These are phyloP conservation scores for Pichia norvegensis DNA, from an alignment of 1,139 yeast species.

Conservation along the genomic window DNA sequence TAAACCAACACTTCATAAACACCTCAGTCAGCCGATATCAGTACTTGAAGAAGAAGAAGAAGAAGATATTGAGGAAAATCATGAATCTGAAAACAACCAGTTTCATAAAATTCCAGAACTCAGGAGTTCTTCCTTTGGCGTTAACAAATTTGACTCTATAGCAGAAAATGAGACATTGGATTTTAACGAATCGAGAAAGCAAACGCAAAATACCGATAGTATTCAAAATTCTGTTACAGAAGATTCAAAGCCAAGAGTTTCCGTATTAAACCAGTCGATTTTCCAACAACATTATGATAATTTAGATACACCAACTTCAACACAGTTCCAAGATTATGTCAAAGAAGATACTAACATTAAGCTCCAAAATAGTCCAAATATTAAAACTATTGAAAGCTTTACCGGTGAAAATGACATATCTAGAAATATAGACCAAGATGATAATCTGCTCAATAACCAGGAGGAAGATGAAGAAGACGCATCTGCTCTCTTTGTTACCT, in stretches of 20 bases:
- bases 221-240: neutral
- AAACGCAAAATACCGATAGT: neutral
- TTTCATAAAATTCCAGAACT: neutral
- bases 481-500: slow-evolving; percentile 41
- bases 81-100: neutral
- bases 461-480: slow-evolving; percentile 21
- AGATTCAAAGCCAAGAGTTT: slow-evolving; percentile 15
- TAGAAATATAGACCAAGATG: slow-evolving; percentile 3
- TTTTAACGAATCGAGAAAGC: neutral
- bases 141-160: slow-evolving; percentile 6
- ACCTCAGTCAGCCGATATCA: slow-evolving; percentile 5
- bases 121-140: neutral
- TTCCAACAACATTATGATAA: slow-evolving; percentile 16
- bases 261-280: slow-evolving; percentile 24
- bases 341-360: slow-evolving; percentile 1
- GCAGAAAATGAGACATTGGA: slow-evolving; percentile 10
- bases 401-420: neutral
- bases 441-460: neutral
- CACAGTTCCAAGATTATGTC: neutral
- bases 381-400: neutral
- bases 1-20: slow-evolving; percentile 9
- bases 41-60: slow-evolving; percentile 1
- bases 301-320: neutral
- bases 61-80: neutral
- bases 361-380: neutral